Conservation (phyloP, 2,329 filamentous ascomycete genomes). For the Fusarium redolens region DNA sequence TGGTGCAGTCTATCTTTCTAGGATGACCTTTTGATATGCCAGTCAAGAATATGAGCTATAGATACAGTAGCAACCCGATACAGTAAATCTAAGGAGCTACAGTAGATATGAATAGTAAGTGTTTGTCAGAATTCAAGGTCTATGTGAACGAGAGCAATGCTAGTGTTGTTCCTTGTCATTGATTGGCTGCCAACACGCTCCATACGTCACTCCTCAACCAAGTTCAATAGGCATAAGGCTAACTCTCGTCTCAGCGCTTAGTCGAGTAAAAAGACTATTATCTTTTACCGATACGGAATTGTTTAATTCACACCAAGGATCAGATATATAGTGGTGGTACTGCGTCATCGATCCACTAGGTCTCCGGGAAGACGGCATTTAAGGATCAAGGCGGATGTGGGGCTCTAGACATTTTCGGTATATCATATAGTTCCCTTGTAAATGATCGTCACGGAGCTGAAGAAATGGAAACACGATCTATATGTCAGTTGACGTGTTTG, state of each 20-base stretch:
- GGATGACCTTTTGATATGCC: background rate
- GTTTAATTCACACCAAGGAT: background rate
- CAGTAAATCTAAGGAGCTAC: too few species aligned
- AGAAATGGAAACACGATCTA: background rate
- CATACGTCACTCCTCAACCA: background rate
- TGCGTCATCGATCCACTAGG: background rate
- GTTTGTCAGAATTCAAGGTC: background rate
- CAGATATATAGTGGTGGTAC: background rate
- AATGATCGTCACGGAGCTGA: background rate
- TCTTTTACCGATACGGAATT: background rate
- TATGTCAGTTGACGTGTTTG: background rate
- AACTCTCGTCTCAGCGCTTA: background rate
- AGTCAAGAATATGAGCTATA: fast-evolving
- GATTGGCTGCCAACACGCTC: fast-evolving
- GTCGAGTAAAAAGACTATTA: background rate
- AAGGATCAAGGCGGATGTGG: background rate
- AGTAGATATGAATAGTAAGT: too few species aligned
- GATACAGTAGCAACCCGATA: fast-evolving
- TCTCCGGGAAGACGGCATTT: background rate
- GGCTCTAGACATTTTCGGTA: background rate
- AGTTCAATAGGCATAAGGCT: background rate
- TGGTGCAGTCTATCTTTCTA: background rate
- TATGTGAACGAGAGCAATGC: fast-evolving
- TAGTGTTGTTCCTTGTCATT: fast-evolving
- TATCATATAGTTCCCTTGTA: background rate